Base-by-base conservation (phyloP, 768 basidiomycete genomes). In the Lactarius indigo region DNA sequence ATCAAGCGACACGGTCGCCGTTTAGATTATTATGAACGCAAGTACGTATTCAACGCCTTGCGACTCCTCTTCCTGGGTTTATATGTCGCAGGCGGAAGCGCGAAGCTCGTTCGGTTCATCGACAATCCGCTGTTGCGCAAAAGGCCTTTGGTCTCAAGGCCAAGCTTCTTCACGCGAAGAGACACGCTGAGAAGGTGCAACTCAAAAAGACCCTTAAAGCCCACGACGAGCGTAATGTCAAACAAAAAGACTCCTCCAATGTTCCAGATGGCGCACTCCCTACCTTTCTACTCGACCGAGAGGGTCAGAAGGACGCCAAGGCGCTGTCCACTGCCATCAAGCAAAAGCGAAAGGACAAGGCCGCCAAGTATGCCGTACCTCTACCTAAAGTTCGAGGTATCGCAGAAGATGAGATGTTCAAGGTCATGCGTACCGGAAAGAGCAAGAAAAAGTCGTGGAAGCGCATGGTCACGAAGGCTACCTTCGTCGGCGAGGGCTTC, bases 391-490 rank as follows among this genome's bases (percentile, higher is more conserved):
- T 99, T 61, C 82, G 96, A 66, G 97, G 97, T 23, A 98, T 99
- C 72, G 96, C 96, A 18, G 97, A 99, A 77, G 97, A 98, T 73
- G 97, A 99, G 83, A 97, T 95, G 91, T 99, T 99, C 84, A 98
- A 96, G 82, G 97, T 99, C 35, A 82, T 99, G 83, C 93, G 94
- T 82, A 95, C 96, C 1, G 97, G 97, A 63, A 98, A 98, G 82
- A 91, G 85, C 75, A 97, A 94, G 80, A 88, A 85, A 74, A 99
- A 98, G 79, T 85, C 91, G 20, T 99, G 97, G 97, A 99, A 99
- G 81, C 87, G 95, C 71, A 98, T 98, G 95, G 92, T 99, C 68
- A 97, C 94, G 64, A 99, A 99, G 79, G 97, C 97, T 37, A 99
- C 97, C 10, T 99, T 98, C 74, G 97, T 99, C 37, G 96, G 96